Base-by-base conservation (phyloP, 2,329 filamentous ascomycete species). In the Emmonsiellopsis sp. region DNA sequence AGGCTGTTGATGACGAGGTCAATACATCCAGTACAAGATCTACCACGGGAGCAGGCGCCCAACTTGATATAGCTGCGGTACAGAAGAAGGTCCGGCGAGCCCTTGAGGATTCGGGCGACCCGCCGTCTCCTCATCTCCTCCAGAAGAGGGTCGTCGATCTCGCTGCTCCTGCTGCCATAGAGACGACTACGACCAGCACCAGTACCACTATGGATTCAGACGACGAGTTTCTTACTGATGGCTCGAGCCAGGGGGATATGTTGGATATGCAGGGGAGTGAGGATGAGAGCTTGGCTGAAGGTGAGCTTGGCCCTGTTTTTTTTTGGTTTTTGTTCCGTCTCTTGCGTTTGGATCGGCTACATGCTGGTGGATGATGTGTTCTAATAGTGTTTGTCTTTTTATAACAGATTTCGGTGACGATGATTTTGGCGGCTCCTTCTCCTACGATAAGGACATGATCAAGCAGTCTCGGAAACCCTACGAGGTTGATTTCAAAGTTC, bases 211-310 rank as follows among this genome's bases (percentile, higher is more conserved):
- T 96, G 91, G 90, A 95, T 74, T 96, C 91, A 7, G 92, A 97
- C 63, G 90, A 96, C 65, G 92, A 96, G 56, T 91, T 91, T 70
- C 86, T 93, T 80, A 94, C 87, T 62, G 83, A 84, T 65, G 78
- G 85, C 62, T 92, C 88, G 42, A 95, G 87, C 65, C 85, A 85
- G 42, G 84, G 85, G 55, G 81, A 81, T 56, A 81, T 88, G 56
- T 79, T 86, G 58, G 87, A 67, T 44, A 71, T 65, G 27, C 72
- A 90, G 63, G 84, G 87, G 56, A 90, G 87, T 61, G 90, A 88
- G 52, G 88, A 90, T 62, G 84, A 74, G 55, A 76, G 71, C 58
- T 45, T 71, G 47, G 69, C 65, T 17, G 71, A 74, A 56, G 71
- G 70, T 73, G 53, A 44, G 68, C 61, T 45, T 37, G 37, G 9